Percentiles rank a stretch among this genome's conserved stretches.
phyloP scores from a whole-genome alignment of 768 basidiomycete genomes.

The Leucosporidium scottii region DNA sequence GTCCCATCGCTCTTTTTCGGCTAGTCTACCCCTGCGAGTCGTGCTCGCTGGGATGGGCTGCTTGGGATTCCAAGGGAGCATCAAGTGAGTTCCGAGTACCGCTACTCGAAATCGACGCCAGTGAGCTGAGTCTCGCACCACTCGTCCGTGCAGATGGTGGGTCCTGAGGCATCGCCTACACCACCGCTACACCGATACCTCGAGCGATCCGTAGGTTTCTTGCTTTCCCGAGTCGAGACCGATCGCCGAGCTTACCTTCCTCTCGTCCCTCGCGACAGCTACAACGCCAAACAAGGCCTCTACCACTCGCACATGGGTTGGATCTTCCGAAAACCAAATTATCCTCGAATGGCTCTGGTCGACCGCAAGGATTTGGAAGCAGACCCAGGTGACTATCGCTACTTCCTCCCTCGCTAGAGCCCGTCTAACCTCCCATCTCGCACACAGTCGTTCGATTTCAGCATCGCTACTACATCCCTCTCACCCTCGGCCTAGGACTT shows the following conservation, averaged over 20 bases:
- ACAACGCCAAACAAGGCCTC: conserved; percentile 65
- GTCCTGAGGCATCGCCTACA: conserved; percentile 63
- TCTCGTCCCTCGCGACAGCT: conserved; percentile 44
- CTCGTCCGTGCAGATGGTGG: conserved; percentile 48
- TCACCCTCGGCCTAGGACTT: conserved; percentile 58
- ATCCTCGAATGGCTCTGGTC: conserved; percentile 50
- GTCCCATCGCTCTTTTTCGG: conserved; percentile 68
- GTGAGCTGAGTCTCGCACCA: not conserved
- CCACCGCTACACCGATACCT: conserved; percentile 63
- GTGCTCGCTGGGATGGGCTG: conserved; percentile 61
- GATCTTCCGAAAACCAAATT: conserved; percentile 71
- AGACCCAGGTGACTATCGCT: conserved; percentile 54
- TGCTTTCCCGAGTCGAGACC: conserved; percentile 39
- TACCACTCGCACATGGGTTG: conserved; percentile 76
- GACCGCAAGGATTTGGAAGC: conserved; percentile 54
- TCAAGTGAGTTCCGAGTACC: conserved; percentile 50
- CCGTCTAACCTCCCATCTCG: not conserved
- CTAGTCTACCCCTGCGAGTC: conserved; percentile 54
- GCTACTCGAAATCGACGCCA: not conserved
- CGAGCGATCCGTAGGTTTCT: conserved; percentile 53
- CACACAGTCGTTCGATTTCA: conserved; percentile 62
- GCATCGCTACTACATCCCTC: conserved; percentile 59
- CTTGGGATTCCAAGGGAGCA: conserved; percentile 70
- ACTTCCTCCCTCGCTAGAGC: not conserved
- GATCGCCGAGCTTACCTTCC: not conserved